Evolutionary conservation across 1,284 basidiomycete genomes (phyloP).

Genomic region (Trichosporon asahii): DNA sequence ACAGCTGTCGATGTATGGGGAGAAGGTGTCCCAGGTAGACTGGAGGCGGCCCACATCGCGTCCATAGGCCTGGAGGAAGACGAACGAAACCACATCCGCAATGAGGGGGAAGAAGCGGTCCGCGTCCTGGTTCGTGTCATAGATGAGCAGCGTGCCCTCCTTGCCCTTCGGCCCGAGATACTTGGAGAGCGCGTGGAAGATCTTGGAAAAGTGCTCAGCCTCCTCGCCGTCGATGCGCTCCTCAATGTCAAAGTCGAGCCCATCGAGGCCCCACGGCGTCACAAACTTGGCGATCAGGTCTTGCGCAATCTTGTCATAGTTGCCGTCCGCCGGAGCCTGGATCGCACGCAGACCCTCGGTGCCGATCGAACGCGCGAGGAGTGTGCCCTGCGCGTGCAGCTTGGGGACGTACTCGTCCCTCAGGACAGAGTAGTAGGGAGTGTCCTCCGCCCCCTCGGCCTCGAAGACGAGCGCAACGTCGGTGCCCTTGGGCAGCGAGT

Average conservation of each 20-base stretch:
- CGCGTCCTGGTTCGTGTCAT: slow-evolving; percentile 10
- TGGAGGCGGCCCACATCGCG: background rate
- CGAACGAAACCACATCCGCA: slow-evolving; percentile 1
- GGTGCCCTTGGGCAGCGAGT: background rate
- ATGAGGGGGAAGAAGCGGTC: background rate
- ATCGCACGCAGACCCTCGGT: background rate
- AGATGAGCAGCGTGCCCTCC: slow-evolving; percentile 9
- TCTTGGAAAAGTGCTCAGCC: background rate
- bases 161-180: slow-evolving; percentile 2
- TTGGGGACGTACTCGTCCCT: background rate
- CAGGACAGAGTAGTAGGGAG: background rate
- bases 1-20: background rate
- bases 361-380: background rate
- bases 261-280: background rate
- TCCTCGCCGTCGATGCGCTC: background rate
- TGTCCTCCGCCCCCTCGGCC: background rate
- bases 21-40: background rate
- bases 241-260: slow-evolving; percentile 9
- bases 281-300: slow-evolving; percentile 5
- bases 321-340: background rate
- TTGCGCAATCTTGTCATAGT: slow-evolving; percentile 6
- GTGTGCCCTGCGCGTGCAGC: slow-evolving; percentile 8
- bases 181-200: background rate
- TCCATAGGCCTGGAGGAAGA: slow-evolving; percentile 10
- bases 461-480: slow-evolving; percentile 5